Conservation (phyloP, 1,284 basidiomycete species). For the Cutaneotrichosporon daszewskae region DNA sequence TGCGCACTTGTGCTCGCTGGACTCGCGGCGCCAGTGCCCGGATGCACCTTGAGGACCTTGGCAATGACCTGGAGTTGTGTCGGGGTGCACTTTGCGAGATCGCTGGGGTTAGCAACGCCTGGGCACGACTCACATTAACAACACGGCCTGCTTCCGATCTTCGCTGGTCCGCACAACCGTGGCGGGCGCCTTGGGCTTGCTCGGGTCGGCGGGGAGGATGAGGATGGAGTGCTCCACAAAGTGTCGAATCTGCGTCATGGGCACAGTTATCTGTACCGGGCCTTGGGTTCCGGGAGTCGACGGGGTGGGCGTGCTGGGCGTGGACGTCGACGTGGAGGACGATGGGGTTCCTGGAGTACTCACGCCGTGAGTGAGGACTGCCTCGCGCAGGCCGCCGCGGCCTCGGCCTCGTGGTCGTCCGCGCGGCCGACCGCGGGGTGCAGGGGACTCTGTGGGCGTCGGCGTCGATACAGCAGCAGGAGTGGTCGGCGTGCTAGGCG, state of each 20-base stretch:
- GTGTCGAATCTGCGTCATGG: constrained; percentile 11
- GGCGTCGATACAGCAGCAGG: neutral
- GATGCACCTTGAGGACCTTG: neutral
- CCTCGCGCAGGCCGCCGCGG: constrained; percentile 10
- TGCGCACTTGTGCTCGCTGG: no score
- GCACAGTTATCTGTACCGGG: constrained; percentile 17
- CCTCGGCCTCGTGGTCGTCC: constrained; percentile 15
- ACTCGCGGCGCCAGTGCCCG: no score
- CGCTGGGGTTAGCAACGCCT: constrained; percentile 4
- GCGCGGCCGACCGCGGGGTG: constrained; percentile 16
- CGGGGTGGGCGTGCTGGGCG: no score
- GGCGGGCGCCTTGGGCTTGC: constrained; percentile 25
- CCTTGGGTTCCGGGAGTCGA: constrained; percentile 1
- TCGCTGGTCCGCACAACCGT: constrained; percentile 28
- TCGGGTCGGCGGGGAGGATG: constrained; percentile 16
- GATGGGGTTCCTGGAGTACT: no score
- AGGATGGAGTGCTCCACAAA: no score
- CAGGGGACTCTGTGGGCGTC: neutral
- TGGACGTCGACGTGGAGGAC: no score
- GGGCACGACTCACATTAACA: constrained; percentile 30
- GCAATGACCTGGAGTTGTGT: neutral
- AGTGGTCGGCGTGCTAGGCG: neutral
- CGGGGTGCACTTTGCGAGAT: constrained; percentile 20
- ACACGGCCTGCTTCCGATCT: constrained; percentile 30
- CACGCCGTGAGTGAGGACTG: constrained; percentile 2